Base-by-base conservation (phyloP, 306 rosid genomes). In the Purshia tridentata region DNA sequence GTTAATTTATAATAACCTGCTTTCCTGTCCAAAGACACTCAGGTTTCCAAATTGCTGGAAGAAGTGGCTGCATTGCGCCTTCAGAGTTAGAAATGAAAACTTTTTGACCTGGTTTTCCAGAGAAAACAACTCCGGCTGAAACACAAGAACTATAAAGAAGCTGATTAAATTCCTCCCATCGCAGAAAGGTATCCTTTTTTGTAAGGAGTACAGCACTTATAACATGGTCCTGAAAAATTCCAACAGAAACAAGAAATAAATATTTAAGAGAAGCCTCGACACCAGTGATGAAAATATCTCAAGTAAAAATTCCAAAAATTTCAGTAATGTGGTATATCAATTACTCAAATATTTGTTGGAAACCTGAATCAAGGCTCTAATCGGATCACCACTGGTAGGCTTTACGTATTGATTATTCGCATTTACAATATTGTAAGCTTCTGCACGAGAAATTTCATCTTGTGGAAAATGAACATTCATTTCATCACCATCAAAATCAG, bases 401-500 rank as follows among this genome's bases (percentile, higher is more conserved):
- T 94, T 94, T 81, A 94, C 97, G 72, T 88, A 91, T 64, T 91
- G 98, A 80, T 89, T 91, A 86, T 94, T 94, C 67, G 98, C 98
- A 77, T 94, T 94, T 53, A 94, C 96, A 48, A 94, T 80, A 78
- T 89, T 89, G 88, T 91, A 94, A 23, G 97, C 98, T 89, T 94
- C 98, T 35, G 97, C 91, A 13, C 95, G 97, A 44, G 98, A 89
- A 81, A 89, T 88, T 77, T 94, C 98, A 72, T 94, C 98, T 94
- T 94, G 98, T 4, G 98, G 98, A 74, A 94, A 89, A 81, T 94
- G 98, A 75, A 93, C 98, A 69, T 93, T 93, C 84, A 93, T 93
- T 85, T 93, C 98, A 81, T 93, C 96, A 68, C 98, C 97, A 67
- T 93, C 98, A 65, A 93, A 91, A 89, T 93, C 98, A 81, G 98